phyloP scores from a whole-genome alignment of 2,329 filamentous ascomycete species.

The Teratosphaeria destructans region DNA sequence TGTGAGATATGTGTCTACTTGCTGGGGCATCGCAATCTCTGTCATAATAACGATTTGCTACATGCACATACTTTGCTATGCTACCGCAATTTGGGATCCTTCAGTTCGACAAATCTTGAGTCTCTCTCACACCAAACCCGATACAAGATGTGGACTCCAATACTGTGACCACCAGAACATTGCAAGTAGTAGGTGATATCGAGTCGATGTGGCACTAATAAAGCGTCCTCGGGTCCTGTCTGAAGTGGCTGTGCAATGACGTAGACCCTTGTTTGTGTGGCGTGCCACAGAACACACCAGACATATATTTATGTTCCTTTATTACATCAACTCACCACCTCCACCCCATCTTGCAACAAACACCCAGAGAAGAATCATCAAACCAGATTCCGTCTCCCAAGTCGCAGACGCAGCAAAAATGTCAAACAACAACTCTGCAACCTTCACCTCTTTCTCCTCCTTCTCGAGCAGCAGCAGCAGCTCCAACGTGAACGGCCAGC shows the following conservation, averaged over 20 bases:
- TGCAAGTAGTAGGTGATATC: not conserved
- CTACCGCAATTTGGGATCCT: too few relatives aligned
- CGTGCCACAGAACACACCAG: not conserved
- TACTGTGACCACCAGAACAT: too few relatives aligned
- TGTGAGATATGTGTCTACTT: not conserved
- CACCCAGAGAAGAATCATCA: not conserved
- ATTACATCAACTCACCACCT: not conserved
- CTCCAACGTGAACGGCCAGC: constrained; percentile 13
- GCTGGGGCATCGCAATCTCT: not conserved
- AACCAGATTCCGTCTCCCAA: not conserved
- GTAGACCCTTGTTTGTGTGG: not conserved
- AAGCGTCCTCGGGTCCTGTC: too few relatives aligned
- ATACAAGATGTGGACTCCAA: too few relatives aligned
- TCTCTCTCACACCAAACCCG: too few relatives aligned
- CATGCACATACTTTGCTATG: too few relatives aligned
- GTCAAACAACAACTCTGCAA: constrained; percentile 8
- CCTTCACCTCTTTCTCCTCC: constrained; percentile 13
- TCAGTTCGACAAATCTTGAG: too few relatives aligned
- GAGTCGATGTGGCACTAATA: not conserved
- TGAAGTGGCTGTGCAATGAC: not conserved
- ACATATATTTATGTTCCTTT: not conserved
- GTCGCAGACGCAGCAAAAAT: not conserved
- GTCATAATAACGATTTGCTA: too few relatives aligned
- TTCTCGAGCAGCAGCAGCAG: constrained; percentile 14
- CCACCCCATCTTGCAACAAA: not conserved